Percentiles rank a stretch among this genome's conserved stretches.
phyloP scores from a whole-genome alignment of 73 alveolate species.

The Tetrahymena malaccensis region DNA sequence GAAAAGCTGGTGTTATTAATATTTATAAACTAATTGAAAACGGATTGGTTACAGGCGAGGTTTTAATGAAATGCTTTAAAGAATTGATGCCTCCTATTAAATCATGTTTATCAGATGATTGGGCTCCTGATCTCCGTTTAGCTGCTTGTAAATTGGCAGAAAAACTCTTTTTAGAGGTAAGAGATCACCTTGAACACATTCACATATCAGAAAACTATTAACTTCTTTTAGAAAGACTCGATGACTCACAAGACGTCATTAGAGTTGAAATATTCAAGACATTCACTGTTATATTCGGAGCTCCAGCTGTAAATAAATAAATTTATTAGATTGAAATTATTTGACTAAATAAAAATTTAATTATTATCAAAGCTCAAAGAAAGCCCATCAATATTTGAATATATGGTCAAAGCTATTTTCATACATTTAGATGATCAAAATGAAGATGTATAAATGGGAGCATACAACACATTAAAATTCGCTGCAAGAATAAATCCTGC shows the following conservation, averaged over 20 bases:
- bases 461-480: constrained; percentile 60
- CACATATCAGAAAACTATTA: constrained; percentile 78
- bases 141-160: constrained; percentile 71
- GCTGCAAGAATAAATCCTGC: constrained; percentile 75
- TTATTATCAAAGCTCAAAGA: background rate
- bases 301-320: constrained; percentile 48
- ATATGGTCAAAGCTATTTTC: constrained; percentile 80
- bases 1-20: constrained; percentile 83
- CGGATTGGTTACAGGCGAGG: constrained; percentile 65
- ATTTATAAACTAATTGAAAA: constrained; percentile 59
- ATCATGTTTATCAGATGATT: constrained; percentile 88
- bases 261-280: constrained; percentile 77
- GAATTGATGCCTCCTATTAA: constrained; percentile 74
- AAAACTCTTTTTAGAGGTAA: constrained; percentile 45
- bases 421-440: constrained; percentile 94
- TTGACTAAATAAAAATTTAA: background rate
- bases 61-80: constrained; percentile 49
- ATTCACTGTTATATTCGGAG: constrained; percentile 58
- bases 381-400: constrained; percentile 76
- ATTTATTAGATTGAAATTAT: no score
- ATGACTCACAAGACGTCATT: constrained; percentile 89
- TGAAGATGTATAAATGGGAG: constrained; percentile 76
- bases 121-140: constrained; percentile 92
- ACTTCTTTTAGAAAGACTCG: constrained; percentile 85
- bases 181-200: constrained; percentile 65